Percentiles rank a stretch among this genome's conserved stretches.
phyloP scores from a whole-genome alignment of 352 stramenopile species.

The Globisporangium carolinianum region DNA sequence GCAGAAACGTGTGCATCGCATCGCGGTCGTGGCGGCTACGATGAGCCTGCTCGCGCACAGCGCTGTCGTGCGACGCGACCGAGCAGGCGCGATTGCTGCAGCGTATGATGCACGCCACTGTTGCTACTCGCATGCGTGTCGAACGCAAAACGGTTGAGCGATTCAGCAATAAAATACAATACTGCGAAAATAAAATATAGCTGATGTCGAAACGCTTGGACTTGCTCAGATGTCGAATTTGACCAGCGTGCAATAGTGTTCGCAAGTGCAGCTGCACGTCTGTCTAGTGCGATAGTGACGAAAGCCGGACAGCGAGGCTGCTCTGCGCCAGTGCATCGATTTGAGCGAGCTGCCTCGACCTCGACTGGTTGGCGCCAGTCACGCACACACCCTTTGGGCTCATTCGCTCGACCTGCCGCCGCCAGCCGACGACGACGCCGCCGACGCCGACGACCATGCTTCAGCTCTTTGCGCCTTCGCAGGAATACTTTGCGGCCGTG shows the following conservation, averaged over 20 bases:
- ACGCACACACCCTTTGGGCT: neutral
- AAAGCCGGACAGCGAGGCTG: conserved; percentile 11
- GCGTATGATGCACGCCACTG: too few species aligned
- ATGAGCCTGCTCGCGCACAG: too few species aligned
- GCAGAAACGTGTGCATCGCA: neutral
- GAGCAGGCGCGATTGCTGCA: too few species aligned
- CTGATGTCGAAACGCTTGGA: neutral
- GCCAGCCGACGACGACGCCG: neutral
- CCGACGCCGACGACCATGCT: conserved; percentile 21
- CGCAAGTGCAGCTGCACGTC: too few species aligned
- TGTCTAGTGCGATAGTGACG: neutral
- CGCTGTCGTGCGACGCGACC: too few species aligned
- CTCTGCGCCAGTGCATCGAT: conserved; percentile 57
- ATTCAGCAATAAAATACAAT: too few species aligned
- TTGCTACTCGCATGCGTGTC: too few species aligned
- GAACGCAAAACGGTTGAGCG: too few species aligned
- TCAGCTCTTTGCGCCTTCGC: conserved; percentile 70
- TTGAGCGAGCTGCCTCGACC: neutral
- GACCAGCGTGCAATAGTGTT: neutral
- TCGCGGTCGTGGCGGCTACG: too few species aligned
- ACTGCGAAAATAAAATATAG: too few species aligned
- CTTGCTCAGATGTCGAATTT: neutral
- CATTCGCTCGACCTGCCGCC: conserved; percentile 1
- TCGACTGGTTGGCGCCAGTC: conserved; percentile 4
- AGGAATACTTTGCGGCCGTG: conserved; percentile 73